These are phyloP conservation scores for Smallanthus sonchifolius DNA, from an alignment of 129 eudicot genomes.

Conservation along the genomic window DNA sequence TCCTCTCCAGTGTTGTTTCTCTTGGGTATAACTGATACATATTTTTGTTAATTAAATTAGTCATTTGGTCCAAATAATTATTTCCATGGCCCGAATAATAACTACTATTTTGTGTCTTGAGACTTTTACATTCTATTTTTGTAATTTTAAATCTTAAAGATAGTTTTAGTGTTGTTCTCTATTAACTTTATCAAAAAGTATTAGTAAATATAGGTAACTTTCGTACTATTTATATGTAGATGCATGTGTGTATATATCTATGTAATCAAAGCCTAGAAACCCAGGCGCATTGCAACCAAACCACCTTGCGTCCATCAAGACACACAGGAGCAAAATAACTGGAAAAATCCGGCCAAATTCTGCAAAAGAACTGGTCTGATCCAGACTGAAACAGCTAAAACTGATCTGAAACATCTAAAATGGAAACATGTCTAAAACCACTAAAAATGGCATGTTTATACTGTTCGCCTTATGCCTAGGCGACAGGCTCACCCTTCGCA, in stretches of 20 bases:
- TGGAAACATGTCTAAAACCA: no score
- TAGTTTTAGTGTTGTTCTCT: neutral
- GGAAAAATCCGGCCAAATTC: no score
- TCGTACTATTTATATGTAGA: neutral
- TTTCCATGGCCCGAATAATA: neutral
- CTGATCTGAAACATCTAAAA: no score
- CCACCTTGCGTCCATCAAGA: no score
- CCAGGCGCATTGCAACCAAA: no score
- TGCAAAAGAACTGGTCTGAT: no score
- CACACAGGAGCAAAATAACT: no score
- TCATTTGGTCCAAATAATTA: neutral
- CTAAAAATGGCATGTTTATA: no score
- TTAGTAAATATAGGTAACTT: neutral
- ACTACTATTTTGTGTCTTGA: neutral
- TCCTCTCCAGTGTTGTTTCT: slow-evolving; percentile 59
- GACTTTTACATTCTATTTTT: neutral
- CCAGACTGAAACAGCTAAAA: no score
- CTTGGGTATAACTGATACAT: slow-evolving; percentile 53
- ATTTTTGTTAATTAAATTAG: neutral
- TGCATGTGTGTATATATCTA: neutral
- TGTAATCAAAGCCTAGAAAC: no score
- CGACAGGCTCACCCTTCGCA: no score
- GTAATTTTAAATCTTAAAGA: neutral
- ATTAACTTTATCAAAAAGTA: neutral
- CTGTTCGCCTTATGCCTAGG: no score